phyloP scores from a whole-genome alignment of 176 grass and related monocot species.

The Zizania latifolia region DNA sequence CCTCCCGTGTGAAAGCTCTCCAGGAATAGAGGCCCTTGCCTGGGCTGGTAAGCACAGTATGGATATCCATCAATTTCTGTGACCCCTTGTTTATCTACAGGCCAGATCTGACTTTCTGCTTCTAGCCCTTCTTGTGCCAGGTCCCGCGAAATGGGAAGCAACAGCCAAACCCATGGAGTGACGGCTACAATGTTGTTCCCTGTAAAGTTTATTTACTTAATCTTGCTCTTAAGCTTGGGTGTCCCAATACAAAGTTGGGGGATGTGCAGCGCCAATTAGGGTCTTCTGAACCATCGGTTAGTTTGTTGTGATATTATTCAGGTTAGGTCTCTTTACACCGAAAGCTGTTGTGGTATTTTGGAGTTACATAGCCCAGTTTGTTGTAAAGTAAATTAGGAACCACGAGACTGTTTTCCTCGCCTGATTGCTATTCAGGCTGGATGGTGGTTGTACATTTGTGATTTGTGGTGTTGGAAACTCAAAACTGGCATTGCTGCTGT shows the following conservation, averaged over 20 bases:
- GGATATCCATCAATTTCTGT: not conserved
- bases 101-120: not conserved
- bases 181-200: not conserved
- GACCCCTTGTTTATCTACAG: not conserved
- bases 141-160: not conserved
- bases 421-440: not conserved
- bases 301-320: too few relatives aligned
- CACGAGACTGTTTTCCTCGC: not conserved
- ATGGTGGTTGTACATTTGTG: not conserved
- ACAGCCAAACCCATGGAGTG: not conserved
- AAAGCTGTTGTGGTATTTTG: slow-evolving; percentile 6
- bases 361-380: not conserved
- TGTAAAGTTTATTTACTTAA: too few relatives aligned
- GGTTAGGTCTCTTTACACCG: not conserved
- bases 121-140: not conserved
- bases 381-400: slow-evolving; percentile 23
- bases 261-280: not conserved
- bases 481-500: not conserved
- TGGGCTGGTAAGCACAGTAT: slow-evolving; percentile 20
- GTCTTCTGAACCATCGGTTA: too few relatives aligned
- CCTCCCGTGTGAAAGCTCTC: slow-evolving; percentile 59
- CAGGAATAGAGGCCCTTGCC: slow-evolving; percentile 30
- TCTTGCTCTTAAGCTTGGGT: too few relatives aligned
- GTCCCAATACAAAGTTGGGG: not conserved
- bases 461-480: not conserved